A percentile compares a stretch with the other conserved stretches of the same genome.
Conservation (phyloP, 768 basidiomycete species). For the Amylocystis lapponica region DNA sequence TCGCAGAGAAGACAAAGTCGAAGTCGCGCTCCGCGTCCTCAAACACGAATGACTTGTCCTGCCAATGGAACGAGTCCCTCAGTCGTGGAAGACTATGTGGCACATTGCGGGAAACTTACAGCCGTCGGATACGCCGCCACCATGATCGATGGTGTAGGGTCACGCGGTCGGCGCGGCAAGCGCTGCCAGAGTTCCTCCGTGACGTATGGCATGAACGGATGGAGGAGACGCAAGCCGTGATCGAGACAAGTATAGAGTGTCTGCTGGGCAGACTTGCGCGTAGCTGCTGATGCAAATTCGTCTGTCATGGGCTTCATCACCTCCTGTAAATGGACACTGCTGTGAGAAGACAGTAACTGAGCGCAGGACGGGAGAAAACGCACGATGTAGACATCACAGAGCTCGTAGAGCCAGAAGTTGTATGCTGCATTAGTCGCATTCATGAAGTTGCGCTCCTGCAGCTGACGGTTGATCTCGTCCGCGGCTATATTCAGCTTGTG, state of each 20-base stretch:
- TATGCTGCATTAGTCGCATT: slow-evolving; percentile 77
- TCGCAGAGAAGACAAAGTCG: slow-evolving; percentile 73
- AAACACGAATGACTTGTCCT: slow-evolving; percentile 61
- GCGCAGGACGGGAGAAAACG: neutral
- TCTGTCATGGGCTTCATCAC: slow-evolving; percentile 99
- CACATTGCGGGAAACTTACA: too few relatives aligned
- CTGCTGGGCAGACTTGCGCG: slow-evolving; percentile 83
- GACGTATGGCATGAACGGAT: slow-evolving; percentile 99
- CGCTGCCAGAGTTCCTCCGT: slow-evolving; percentile 99
- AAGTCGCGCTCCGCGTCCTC: slow-evolving; percentile 78
- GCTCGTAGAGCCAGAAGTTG: slow-evolving; percentile 97
- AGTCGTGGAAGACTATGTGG: neutral
- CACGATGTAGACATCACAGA: slow-evolving; percentile 99
- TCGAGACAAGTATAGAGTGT: slow-evolving; percentile 95
- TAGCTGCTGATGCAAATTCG: slow-evolving; percentile 52
- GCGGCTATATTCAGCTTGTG: slow-evolving; percentile 88
- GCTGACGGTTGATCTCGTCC: slow-evolving; percentile 64
- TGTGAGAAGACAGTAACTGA: neutral
- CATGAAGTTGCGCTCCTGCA: slow-evolving; percentile 89
- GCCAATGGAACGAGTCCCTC: neutral
- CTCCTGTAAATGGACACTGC: slow-evolving; percentile 54
- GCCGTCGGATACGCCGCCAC: slow-evolving; percentile 74
- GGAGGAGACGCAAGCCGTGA: slow-evolving; percentile 80
- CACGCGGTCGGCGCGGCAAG: slow-evolving; percentile 78
- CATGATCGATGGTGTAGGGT: slow-evolving; percentile 86